Percentiles rank a stretch among this genome's conserved stretches.
Conservation (phyloP, 768 basidiomycete species). For the Kwoniella mangroviensis region DNA sequence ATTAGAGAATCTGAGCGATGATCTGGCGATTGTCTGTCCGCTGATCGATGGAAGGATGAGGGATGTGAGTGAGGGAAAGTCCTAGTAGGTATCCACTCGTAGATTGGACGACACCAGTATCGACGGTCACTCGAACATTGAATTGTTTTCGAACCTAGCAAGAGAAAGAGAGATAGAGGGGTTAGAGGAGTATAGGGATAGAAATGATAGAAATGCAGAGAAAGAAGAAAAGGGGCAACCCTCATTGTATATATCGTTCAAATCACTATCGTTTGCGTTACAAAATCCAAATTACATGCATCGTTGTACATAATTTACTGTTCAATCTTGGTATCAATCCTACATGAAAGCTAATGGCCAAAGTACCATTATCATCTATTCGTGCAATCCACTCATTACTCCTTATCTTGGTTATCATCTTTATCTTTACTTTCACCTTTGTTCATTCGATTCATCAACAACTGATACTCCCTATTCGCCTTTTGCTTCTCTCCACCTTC, state of each 20-base stretch:
- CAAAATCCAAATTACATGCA: not conserved
- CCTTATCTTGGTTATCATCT: not conserved
- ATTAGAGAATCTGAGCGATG: slow-evolving; percentile 57
- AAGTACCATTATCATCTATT: too few species aligned
- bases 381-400: not conserved
- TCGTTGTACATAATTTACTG: slow-evolving; percentile 15
- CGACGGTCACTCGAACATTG: too few species aligned
- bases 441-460: slow-evolving; percentile 45
- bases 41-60: slow-evolving; percentile 70
- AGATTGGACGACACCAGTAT: too few species aligned
- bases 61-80: slow-evolving; percentile 60
- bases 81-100: not conserved
- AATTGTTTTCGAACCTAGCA: too few species aligned
- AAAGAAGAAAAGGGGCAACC: not conserved
- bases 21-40: slow-evolving; percentile 68
- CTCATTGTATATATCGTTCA: not conserved
- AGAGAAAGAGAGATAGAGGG: not conserved
- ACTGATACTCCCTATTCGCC: slow-evolving; percentile 43
- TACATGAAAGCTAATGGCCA: too few species aligned
- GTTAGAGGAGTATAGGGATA: not conserved
- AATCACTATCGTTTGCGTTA: not conserved
- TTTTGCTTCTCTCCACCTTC: slow-evolving; percentile 35
- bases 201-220: not conserved
- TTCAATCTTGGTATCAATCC: not conserved
- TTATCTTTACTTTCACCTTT: slow-evolving; percentile 30